A percentile compares a stretch with the other conserved stretches of the same genome.
Evolutionary conservation across 176 grass and related monocot genomes (phyloP).

Genomic region (Poa pratensis): DNA sequence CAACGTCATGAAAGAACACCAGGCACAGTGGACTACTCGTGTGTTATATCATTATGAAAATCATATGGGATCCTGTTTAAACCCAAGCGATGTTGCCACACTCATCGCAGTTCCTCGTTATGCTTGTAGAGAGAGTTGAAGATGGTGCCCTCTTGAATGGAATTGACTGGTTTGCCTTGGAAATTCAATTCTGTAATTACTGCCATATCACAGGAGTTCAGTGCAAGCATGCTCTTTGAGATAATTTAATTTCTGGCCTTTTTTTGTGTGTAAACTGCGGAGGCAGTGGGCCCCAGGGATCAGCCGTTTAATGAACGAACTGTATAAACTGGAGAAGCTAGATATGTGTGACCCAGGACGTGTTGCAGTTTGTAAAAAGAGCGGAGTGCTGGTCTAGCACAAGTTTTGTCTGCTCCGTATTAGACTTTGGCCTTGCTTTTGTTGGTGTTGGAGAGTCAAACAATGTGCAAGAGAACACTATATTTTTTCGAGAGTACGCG

Average conservation of each 20-base stretch:
- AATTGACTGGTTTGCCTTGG: conserved; percentile 11
- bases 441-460: not conserved
- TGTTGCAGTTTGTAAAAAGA: conserved; percentile 10
- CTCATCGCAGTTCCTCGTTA: not conserved
- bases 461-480: not conserved
- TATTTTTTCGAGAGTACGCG: too few relatives aligned
- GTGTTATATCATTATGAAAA: conserved; percentile 22
- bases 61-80: conserved; percentile 16
- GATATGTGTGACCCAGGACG: not conserved
- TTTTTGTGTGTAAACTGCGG: conserved; percentile 36
- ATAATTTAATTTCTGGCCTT: not conserved
- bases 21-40: not conserved
- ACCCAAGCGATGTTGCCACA: not conserved
- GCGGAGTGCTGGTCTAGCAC: not conserved
- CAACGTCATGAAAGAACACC: conserved; percentile 52
- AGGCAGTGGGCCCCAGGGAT: not conserved
- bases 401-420: conserved; percentile 32
- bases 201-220: not conserved
- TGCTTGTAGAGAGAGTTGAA: not conserved
- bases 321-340: conserved; percentile 31
- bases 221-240: not conserved
- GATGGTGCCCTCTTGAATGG: conserved; percentile 22
- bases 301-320: not conserved
- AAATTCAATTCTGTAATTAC: conserved; percentile 26
- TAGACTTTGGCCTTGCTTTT: not conserved